A percentile compares a stretch with the other conserved stretches of the same genome.
These are phyloP conservation scores for Mycena crocata DNA, from an alignment of 768 basidiomycete genomes.

Conservation along the genomic window DNA sequence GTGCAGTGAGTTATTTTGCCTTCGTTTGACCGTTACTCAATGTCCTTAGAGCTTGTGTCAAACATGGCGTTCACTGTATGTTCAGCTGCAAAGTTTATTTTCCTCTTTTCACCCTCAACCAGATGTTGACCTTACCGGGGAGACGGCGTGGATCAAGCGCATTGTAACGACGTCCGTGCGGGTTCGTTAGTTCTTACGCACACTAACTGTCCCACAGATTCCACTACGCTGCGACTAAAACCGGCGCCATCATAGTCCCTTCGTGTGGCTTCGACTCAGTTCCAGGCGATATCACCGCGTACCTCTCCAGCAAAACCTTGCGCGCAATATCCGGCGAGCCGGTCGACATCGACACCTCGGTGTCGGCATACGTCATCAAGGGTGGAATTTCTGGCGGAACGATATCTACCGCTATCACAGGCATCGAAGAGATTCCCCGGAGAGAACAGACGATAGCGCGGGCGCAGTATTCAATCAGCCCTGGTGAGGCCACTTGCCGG, in stretches of 20 bases:
- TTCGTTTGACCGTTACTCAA: not conserved
- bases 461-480: slow-evolving; percentile 54
- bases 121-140: slow-evolving; percentile 85
- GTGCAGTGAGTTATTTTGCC: slow-evolving; percentile 60
- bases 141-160: slow-evolving; percentile 71
- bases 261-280: slow-evolving; percentile 83
- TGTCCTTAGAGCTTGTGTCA: slow-evolving; percentile 71
- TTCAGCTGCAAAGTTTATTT: not conserved
- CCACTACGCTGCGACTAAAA: slow-evolving; percentile 77
- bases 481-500: slow-evolving; percentile 43
- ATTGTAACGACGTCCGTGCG: slow-evolving; percentile 68
- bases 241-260: slow-evolving; percentile 81
- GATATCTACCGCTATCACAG: slow-evolving; percentile 52
- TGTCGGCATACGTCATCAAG: slow-evolving; percentile 59
- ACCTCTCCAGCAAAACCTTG: slow-evolving; percentile 77
- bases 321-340: slow-evolving; percentile 54
- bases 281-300: slow-evolving; percentile 78
- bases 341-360: slow-evolving; percentile 63
- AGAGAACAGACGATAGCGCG: slow-evolving; percentile 47
- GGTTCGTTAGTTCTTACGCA: slow-evolving; percentile 1
- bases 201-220: slow-evolving; percentile 56
- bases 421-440: slow-evolving; percentile 52
- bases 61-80: slow-evolving; percentile 73
- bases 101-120: not conserved
- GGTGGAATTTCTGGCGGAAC: slow-evolving; percentile 78